Conservation (phyloP, 805 yeast species). For the Candida fluviatilis region DNA sequence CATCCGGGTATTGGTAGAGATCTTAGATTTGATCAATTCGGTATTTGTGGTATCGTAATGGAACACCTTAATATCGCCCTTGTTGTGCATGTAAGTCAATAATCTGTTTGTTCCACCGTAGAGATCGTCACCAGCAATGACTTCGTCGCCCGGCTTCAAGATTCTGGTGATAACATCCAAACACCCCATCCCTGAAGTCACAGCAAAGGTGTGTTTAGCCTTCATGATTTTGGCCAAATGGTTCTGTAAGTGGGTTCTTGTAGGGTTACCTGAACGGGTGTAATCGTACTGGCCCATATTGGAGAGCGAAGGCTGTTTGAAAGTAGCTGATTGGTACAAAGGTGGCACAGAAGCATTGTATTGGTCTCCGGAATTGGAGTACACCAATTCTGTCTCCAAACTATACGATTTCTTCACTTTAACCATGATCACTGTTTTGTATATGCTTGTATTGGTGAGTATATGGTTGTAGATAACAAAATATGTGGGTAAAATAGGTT, state of each 20-base stretch:
- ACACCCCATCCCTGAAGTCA: constrained; percentile 90
- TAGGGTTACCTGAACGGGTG: constrained; percentile 92
- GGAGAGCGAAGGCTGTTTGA: constrained; percentile 69
- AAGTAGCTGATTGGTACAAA: constrained; percentile 90
- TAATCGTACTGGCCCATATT: constrained; percentile 72
- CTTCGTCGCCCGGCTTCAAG: constrained; percentile 80
- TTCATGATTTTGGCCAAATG: constrained; percentile 77
- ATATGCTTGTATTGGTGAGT: not conserved
- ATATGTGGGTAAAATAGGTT: no score
- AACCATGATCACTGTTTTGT: not conserved
- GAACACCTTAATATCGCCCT: constrained; percentile 59
- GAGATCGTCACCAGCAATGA: constrained; percentile 90
- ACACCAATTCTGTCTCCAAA: constrained; percentile 69
- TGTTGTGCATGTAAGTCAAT: constrained; percentile 63
- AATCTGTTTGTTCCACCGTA: constrained; percentile 93
- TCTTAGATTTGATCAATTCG: constrained; percentile 52
- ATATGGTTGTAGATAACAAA: no score
- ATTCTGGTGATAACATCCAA: constrained; percentile 78
- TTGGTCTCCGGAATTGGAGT: constrained; percentile 57
- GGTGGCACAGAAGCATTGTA: constrained; percentile 83
- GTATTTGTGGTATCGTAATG: constrained; percentile 82
- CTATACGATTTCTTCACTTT: constrained; percentile 37
- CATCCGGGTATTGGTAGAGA: constrained; percentile 61
- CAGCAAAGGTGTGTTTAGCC: constrained; percentile 75
- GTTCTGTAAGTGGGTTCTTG: constrained; percentile 73